These are phyloP conservation scores for Talaromyces sp. DNA, from an alignment of 2,329 filamentous ascomycete genomes.

Conservation along the genomic window DNA sequence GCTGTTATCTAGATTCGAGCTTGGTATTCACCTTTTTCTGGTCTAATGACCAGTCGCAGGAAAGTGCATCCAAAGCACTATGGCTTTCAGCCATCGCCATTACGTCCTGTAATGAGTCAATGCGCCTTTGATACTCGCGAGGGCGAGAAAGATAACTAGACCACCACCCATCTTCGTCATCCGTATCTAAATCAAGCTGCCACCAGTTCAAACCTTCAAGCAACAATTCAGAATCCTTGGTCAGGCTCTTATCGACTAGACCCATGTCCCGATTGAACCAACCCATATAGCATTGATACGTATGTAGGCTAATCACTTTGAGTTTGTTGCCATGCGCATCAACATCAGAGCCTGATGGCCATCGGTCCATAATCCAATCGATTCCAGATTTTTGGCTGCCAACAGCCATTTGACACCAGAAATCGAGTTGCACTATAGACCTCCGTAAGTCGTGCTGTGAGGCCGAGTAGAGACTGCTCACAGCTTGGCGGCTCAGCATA, in stretches of 20 bases:
- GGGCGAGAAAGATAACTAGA: constrained; percentile 28
- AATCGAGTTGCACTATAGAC: constrained; percentile 78
- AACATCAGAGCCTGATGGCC: constrained; percentile 67
- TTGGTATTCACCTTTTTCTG: constrained; percentile 27
- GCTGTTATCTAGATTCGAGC: background rate
- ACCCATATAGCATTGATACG: constrained; percentile 76
- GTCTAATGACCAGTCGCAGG: constrained; percentile 26
- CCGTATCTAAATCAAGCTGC: constrained; percentile 55
- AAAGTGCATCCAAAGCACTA: constrained; percentile 37
- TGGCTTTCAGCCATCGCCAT: constrained; percentile 32
- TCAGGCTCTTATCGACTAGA: constrained; percentile 36
- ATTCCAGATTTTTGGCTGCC: constrained; percentile 84
- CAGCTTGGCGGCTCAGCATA: constrained; percentile 63
- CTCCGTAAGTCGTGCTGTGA: constrained; percentile 72
- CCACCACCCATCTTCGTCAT: constrained; percentile 51
- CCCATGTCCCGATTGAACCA: constrained; percentile 63
- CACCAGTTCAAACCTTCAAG: constrained; percentile 66
- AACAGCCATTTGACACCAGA: constrained; percentile 95
- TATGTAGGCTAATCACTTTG: constrained; percentile 75
- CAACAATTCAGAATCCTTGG: constrained; percentile 60
- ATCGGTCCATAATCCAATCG: constrained; percentile 81
- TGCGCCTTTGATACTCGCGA: background rate
- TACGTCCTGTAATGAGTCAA: constrained; percentile 29
- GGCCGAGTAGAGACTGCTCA: constrained; percentile 66
- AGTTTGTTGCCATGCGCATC: constrained; percentile 65